Base-by-base conservation (phyloP, 1,284 basidiomycete genomes). In the Malassezia pachydermatis region DNA sequence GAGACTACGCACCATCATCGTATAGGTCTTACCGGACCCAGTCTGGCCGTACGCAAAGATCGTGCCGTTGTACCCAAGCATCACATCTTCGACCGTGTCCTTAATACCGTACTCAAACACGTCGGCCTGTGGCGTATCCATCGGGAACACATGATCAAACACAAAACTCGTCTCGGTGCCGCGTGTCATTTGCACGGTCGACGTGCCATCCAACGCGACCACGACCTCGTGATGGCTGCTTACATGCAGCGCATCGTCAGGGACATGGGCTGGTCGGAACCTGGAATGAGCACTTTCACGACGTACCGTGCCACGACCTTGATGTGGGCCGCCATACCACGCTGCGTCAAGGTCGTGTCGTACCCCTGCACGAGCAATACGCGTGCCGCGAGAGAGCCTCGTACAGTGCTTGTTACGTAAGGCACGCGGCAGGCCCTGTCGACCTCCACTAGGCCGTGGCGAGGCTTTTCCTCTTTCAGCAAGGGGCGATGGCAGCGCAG, bases 21-120 rank as follows among this genome's bases (percentile, higher is more conserved):
- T 72, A 57, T 65, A 67, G 8, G 70, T 70, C 48, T 70, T 70
- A 88, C 66, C 94, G 25, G 70, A 70, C 29, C 74, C 94, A 19
- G 95, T 98, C 75, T 98, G 94, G 51, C 94, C 94, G 73, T 99
- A 99, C 38, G 94, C 94, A 73, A 98, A 98, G 47, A 70, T 65
- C 44, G 72, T 73, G 14, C 92, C 92, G 66, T 99, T 99, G 77
- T 98, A 99, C 13, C 94, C 94, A 74, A 90, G 86, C 72, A 99
- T 81, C 45, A 99, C 94, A 79, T 99, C 92, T 30, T 74, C 69
- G 24, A 76, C 75, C 16, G 74, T 76, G 76, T 88, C 89, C 75
- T 90, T 95, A 52, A 99, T 87, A 55, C 94, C 92, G 74, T 92
- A 98, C 73, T 98, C 89, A 71, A 98, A 99, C 41, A 99, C 89